phyloP scores from a whole-genome alignment of 352 stramenopile genomes.

The Hyaloperonospora brassicae region DNA sequence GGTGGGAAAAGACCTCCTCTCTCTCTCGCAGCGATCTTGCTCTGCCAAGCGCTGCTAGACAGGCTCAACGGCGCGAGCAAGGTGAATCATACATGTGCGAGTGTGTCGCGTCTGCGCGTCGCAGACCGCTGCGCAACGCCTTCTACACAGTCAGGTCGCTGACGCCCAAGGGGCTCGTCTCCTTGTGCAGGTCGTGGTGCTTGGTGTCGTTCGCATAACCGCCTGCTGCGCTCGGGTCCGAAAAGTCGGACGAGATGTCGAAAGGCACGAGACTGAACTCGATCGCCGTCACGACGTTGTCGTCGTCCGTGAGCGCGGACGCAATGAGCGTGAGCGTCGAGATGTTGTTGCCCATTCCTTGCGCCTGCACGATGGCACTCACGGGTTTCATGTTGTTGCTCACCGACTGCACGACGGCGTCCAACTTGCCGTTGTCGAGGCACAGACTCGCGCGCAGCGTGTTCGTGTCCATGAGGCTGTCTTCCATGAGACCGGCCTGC shows the following conservation, averaged over 20 bases:
- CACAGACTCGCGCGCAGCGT: constrained; percentile 39
- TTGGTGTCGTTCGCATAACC: constrained; percentile 18
- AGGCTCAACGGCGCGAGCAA: constrained; percentile 14
- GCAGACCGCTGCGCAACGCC: neutral
- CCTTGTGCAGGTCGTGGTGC: constrained; percentile 34
- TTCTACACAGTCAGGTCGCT: constrained; percentile 45
- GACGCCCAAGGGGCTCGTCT: constrained; percentile 48
- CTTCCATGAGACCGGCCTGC: constrained; percentile 36
- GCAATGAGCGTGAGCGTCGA: constrained; percentile 46
- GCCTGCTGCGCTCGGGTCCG: constrained; percentile 9
- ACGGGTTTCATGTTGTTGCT: constrained; percentile 35
- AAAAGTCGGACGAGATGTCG: constrained; percentile 40
- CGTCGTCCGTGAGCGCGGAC: constrained; percentile 51
- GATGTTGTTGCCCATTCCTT: constrained; percentile 31
- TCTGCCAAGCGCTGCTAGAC: constrained; percentile 7
- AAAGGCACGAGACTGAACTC: constrained; percentile 64
- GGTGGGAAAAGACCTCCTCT: constrained; percentile 10
- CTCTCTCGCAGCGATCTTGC: constrained; percentile 7
- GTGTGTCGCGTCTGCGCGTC: constrained; percentile 3
- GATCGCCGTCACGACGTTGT: constrained; percentile 36
- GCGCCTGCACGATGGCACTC: constrained; percentile 45
- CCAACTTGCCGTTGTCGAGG: constrained; percentile 42
- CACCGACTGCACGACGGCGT: constrained; percentile 35
- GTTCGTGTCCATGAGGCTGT: constrained; percentile 33
- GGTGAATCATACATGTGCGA: constrained; percentile 14